Base-by-base conservation (phyloP, 768 basidiomycete species). In the Lentinula boryana region DNA sequence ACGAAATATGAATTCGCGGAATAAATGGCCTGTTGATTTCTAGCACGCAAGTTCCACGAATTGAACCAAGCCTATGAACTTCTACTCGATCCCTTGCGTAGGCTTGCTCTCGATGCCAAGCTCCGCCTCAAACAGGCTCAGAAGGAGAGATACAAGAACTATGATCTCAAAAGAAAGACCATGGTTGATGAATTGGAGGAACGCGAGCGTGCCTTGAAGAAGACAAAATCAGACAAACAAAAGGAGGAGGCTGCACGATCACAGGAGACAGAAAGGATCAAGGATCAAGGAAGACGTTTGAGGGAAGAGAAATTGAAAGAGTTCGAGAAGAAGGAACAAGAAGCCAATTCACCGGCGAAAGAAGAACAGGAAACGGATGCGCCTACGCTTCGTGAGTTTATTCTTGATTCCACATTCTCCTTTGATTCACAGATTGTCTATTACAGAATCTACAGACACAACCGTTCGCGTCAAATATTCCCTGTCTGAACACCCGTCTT, bases 11-110 rank as follows among this genome's bases (percentile, higher is more conserved):
- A 36, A 12, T 38, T 49, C 12, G 13, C 27, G 4, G 1, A 16
- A 52, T 52, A 27, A n/a, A 23, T n/a, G 43, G 31, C 27, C 48
- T 15, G 23, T 33, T 32, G 6, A 59, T 32, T n/a, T 48, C 32
- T 60, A 84, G 88, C 88, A 2, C 81, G 85, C 60, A 89, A 91
- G 69, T 93, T 94, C 68, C 91, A 94, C 68, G 89, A 89, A 60
- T 82, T 94, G 53, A 93, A 88, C 59, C 84, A 85, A 62, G 89
- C 91, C 0, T 89, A 91, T 66, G 87, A 92, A 69, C 77, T 92
- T 1, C 77, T 94, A 5, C 86, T 93, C 60, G 92, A 93, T 66
- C 91, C 91, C 4, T 72, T 90, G 35, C 84, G 88, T 40, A 84
- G 89, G 18, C 77, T 92, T 44, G 91, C 89, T 0, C 76, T 94